Conservation (phyloP, 2,329 filamentous ascomycete genomes). For the Daldinia sp. region DNA sequence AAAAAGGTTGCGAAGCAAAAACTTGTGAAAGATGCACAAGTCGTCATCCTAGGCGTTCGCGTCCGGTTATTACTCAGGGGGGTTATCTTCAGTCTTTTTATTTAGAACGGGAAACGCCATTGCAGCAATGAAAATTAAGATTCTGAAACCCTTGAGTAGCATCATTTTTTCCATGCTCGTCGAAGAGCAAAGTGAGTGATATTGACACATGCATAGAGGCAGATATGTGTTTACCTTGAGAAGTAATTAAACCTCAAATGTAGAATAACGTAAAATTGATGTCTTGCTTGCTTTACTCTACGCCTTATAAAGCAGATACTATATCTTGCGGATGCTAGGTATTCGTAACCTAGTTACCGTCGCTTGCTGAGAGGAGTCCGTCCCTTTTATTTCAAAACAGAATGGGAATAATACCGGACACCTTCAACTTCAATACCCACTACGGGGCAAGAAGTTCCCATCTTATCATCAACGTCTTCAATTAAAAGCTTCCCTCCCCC, state of each 20-base stretch:
- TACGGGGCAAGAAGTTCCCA: constrained; percentile 3
- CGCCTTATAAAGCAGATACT: constrained; percentile 34
- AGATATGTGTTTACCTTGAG: not conserved
- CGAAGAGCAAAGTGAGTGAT: not conserved
- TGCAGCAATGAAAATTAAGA: constrained; percentile 10
- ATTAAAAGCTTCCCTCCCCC: constrained; percentile 13
- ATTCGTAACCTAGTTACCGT: constrained; percentile 10
- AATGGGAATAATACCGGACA: constrained; percentile 15
- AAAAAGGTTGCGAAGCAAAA: constrained; percentile 12
- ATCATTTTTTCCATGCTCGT: not conserved
- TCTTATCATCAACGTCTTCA: constrained; percentile 22
- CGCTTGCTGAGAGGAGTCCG: constrained; percentile 22
- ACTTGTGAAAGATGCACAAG: constrained; percentile 16
- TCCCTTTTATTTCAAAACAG: constrained; percentile 19
- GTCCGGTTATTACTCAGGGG: constrained; percentile 5
- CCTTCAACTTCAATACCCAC: constrained; percentile 18
- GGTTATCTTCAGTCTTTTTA: constrained; percentile 3
- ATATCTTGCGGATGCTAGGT: constrained; percentile 23
- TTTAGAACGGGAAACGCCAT: constrained; percentile 16
- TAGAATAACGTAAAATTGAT: constrained; percentile 26
- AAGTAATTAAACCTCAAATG: not conserved
- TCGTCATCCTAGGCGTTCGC: constrained; percentile 20
- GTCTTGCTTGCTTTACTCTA: constrained; percentile 26
- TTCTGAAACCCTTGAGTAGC: not conserved
- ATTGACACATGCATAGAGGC: not conserved